Percentiles rank a stretch among this genome's conserved stretches.
Evolutionary conservation across 257 asterid species (phyloP).

Genomic region (Mentha longifolia): DNA sequence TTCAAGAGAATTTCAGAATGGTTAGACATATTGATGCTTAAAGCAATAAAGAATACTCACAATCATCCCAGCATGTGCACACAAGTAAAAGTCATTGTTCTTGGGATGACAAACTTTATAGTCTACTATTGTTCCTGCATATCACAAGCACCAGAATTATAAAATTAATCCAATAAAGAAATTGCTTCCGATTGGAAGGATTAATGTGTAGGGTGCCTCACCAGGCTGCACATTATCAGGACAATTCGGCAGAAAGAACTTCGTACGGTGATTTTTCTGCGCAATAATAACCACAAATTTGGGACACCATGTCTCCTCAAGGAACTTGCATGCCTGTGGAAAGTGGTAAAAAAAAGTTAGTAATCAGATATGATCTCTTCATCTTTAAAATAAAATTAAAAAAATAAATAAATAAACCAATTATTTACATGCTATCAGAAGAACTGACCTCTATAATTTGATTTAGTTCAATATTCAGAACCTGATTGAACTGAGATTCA

Average conservation of each 20-base stretch:
- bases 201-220: constrained; percentile 11
- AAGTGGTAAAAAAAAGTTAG: neutral
- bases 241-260: constrained; percentile 67
- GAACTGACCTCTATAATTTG: constrained; percentile 79
- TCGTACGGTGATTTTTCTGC: constrained; percentile 82
- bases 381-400: no score
- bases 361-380: neutral
- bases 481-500: constrained; percentile 87
- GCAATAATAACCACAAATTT: constrained; percentile 79
- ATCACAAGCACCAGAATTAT: constrained; percentile 8
- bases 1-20: neutral
- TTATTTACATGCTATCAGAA: neutral
- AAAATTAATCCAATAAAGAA: neutral
- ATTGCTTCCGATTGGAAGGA: neutral
- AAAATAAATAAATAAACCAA: neutral
- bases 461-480: constrained; percentile 76
- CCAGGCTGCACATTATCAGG: constrained; percentile 90
- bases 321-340: constrained; percentile 73
- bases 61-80: constrained; percentile 82
- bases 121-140: constrained; percentile 77
- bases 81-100: constrained; percentile 76
- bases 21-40: neutral
- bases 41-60: constrained; percentile 43
- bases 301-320: constrained; percentile 72
- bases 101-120: constrained; percentile 72